Percentiles rank a stretch among this genome's conserved stretches.
Evolutionary conservation across 75 land plant genomes (phyloP).

Genomic region (Chamaecyparis obtusa): DNA sequence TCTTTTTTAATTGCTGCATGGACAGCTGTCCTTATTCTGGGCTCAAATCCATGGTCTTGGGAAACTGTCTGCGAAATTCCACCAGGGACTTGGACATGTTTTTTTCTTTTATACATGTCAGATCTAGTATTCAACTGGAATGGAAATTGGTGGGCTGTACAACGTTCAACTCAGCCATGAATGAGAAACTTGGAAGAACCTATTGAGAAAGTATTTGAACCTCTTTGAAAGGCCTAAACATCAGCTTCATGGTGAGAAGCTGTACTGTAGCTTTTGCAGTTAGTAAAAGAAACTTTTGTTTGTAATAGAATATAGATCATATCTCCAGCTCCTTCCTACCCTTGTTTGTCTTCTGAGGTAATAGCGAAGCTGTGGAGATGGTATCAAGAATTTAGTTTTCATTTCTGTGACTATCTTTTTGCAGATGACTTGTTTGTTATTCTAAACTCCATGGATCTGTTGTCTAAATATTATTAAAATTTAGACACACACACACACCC

Average conservation of each 20-base stretch:
- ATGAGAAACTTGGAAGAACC: background rate
- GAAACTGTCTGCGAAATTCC: background rate
- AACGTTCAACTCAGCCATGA: background rate
- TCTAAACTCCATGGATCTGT: background rate
- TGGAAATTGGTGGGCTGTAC: background rate
- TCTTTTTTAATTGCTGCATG: background rate
- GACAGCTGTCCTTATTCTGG: background rate
- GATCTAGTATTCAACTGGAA: background rate
- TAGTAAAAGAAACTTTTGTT: background rate
- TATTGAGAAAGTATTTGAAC: background rate
- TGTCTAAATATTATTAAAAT: background rate
- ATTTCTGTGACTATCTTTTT: background rate
- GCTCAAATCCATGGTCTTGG: background rate
- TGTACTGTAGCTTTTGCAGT: background rate
- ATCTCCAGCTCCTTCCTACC: background rate
- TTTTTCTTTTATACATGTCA: no score
- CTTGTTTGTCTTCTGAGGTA: background rate
- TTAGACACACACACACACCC: background rate
- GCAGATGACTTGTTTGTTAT: background rate
- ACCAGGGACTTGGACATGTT: background rate
- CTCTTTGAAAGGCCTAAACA: background rate
- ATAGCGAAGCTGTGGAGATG: background rate
- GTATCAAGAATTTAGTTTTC: background rate
- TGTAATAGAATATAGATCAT: background rate
- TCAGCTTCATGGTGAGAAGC: background rate